A percentile compares a stretch with the other conserved stretches of the same genome.
These are phyloP conservation scores for Pyrenophora seminiperda DNA, from an alignment of 2,329 filamentous ascomycete species.

Conservation along the genomic window DNA sequence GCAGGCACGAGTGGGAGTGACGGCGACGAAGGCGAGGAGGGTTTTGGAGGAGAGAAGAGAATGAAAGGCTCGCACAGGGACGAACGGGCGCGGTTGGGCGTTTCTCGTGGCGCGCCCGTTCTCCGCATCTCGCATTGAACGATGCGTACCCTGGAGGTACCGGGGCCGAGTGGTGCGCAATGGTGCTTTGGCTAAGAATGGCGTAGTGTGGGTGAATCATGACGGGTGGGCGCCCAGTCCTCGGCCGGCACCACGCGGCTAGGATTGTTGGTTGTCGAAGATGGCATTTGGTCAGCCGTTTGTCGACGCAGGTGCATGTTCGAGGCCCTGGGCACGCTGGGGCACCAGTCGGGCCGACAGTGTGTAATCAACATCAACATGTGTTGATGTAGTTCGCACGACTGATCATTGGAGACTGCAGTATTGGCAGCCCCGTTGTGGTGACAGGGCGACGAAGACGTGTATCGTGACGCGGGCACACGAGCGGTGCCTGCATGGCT, in stretches of 20 bases:
- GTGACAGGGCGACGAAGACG: background rate
- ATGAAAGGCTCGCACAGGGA: constrained; percentile 5
- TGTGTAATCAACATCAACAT: background rate
- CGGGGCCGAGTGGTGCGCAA: constrained; percentile 22
- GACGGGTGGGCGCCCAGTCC: constrained; percentile 19
- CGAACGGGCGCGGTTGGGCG: constrained; percentile 11
- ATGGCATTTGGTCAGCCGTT: constrained; percentile 11
- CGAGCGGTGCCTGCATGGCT: constrained; percentile 4
- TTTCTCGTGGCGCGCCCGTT: constrained; percentile 15
- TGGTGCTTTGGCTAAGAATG: constrained; percentile 22
- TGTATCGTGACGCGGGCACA: constrained; percentile 5
- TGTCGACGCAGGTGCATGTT: background rate
- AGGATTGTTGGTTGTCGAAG: constrained; percentile 2
- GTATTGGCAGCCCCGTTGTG: background rate
- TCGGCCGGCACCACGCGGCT: constrained; percentile 11
- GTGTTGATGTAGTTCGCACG: background rate
- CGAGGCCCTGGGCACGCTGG: background rate
- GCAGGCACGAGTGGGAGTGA: constrained; percentile 14
- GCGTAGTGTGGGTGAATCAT: constrained; percentile 19
- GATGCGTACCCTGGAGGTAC: constrained; percentile 13
- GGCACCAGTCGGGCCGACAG: background rate
- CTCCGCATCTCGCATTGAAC: constrained; percentile 40
- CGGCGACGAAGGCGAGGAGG: constrained; percentile 2
- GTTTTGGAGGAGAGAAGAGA: constrained; percentile 4
- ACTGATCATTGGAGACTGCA: background rate